Evolutionary conservation across 2,329 filamentous ascomycete species (phyloP).

Genomic region (Penicillium sp.): DNA sequence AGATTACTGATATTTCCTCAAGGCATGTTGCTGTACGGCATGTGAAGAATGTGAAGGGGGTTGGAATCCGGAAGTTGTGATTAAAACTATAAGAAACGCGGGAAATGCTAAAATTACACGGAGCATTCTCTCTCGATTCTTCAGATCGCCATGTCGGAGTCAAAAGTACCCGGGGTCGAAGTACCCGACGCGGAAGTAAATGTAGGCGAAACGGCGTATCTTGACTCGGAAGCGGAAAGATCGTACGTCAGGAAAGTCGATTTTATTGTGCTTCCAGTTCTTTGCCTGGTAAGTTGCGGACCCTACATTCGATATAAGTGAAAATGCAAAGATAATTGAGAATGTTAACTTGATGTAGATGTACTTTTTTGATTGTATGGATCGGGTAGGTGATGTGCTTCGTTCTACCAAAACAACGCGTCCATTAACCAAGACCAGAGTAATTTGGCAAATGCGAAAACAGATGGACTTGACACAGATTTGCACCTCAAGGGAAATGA

Average conservation of each 20-base stretch:
- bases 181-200: neutral
- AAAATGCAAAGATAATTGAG: neutral
- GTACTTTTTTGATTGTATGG: constrained; percentile 43
- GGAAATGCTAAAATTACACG: neutral
- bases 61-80: neutral
- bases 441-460: constrained; percentile 51
- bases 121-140: neutral
- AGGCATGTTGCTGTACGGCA: neutral
- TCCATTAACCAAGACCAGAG: constrained; percentile 25
- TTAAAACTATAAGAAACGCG: neutral
- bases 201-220: constrained; percentile 19
- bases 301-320: neutral
- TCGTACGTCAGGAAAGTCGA: constrained; percentile 47
- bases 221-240: constrained; percentile 36
- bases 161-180: neutral
- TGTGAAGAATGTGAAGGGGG: neutral
- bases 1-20: neutral
- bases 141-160: neutral
- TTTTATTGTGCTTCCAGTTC: constrained; percentile 44
- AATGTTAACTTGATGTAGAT: constrained; percentile 21
- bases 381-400: constrained; percentile 22
- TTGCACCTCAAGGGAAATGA: constrained; percentile 37
- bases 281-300: constrained; percentile 37
- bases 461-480: constrained; percentile 50
- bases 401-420: too few species aligned